Evolutionary conservation across 2,329 filamentous ascomycete species (phyloP).

Genomic region (Phialocephala subalpina): DNA sequence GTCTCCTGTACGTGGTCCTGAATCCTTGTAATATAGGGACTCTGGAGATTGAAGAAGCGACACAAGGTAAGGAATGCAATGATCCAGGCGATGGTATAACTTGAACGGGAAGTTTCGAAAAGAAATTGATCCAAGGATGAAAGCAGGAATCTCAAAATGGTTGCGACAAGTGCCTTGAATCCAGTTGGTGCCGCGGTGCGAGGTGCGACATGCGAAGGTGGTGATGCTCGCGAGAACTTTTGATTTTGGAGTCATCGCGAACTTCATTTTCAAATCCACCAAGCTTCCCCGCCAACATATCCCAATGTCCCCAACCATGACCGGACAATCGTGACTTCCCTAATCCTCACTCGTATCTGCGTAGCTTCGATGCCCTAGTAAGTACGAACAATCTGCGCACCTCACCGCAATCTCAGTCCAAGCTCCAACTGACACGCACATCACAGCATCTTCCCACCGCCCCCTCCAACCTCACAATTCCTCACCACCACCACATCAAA

Average conservation of each 20-base stretch:
- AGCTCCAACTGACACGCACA: neutral
- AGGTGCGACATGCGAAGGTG: neutral
- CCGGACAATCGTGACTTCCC: neutral
- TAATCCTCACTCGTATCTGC: constrained; percentile 2
- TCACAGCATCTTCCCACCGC: constrained; percentile 20
- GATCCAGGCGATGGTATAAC: neutral
- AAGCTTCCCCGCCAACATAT: neutral
- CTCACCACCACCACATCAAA: constrained; percentile 33
- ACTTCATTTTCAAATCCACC: constrained; percentile 3
- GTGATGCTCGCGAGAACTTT: neutral
- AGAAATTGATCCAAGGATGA: neutral
- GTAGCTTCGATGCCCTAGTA: constrained; percentile 32
- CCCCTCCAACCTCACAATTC: constrained; percentile 19
- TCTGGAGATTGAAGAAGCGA: neutral
- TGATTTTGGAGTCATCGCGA: neutral
- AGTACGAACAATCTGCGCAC: neutral
- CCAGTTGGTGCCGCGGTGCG: neutral
- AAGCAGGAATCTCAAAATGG: neutral
- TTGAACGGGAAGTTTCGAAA: no score
- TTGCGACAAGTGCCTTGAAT: neutral
- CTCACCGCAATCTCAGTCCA: neutral
- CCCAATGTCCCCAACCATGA: neutral
- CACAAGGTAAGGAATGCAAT: neutral
- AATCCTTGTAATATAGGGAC: neutral
- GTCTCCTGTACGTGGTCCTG: neutral